Percentiles rank a stretch among this genome's conserved stretches.
phyloP scores from a whole-genome alignment of 2,329 filamentous ascomycete species.

The Fusarium pseudocircinatum region DNA sequence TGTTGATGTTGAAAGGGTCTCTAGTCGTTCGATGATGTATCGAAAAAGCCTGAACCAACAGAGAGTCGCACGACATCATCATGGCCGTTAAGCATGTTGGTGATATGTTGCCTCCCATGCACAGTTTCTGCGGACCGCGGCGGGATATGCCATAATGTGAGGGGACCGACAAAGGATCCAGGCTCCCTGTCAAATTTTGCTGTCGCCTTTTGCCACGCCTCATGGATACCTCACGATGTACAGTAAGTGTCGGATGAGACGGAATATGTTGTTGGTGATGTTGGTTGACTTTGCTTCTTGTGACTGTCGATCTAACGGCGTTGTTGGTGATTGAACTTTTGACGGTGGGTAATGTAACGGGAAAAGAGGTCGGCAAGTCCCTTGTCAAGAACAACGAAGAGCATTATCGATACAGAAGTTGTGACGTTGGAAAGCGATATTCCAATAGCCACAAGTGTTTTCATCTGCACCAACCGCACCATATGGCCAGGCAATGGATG shows the following conservation, averaged over 20 bases:
- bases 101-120: constrained; percentile 25
- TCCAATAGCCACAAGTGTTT: neutral
- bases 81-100: constrained; percentile 16
- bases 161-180: constrained; percentile 25
- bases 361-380: neutral
- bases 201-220: constrained; percentile 7
- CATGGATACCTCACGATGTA: neutral
- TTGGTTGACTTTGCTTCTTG: neutral
- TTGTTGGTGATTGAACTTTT: neutral
- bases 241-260: neutral
- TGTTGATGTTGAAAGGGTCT: neutral
- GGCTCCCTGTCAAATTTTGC: constrained; percentile 1
- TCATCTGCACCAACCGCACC: neutral
- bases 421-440: neutral
- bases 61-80: constrained; percentile 23
- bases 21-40: constrained; percentile 20
- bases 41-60: neutral
- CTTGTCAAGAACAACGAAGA: neutral
- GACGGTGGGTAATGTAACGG: neutral
- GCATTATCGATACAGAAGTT: neutral
- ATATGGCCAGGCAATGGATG: neutral
- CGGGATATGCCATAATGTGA: constrained; percentile 9
- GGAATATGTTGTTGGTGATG: neutral
- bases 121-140: constrained; percentile 24
- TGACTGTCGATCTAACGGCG: neutral